Percentiles rank a stretch among this genome's conserved stretches.
These are phyloP conservation scores for Zoysia japonica DNA, from an alignment of 176 grass and related monocot species.

Conservation along the genomic window DNA sequence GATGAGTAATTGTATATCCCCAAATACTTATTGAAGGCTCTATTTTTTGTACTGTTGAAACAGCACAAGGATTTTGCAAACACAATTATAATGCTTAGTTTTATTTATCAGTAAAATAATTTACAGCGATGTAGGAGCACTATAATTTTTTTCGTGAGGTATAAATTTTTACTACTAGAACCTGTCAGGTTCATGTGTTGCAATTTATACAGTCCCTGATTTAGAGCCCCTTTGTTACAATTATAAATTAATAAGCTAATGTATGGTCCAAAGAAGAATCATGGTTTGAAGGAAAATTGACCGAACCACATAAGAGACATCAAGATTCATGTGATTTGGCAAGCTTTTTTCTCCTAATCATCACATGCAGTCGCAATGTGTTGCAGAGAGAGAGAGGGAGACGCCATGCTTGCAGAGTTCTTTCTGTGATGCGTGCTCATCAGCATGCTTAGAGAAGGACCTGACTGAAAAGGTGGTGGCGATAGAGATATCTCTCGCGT, in stretches of 20 bases:
- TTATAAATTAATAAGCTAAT: no score
- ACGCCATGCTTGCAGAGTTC: not conserved
- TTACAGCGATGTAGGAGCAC: not conserved
- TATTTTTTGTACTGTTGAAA: not conserved
- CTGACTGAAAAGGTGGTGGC: not conserved
- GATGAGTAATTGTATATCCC: slow-evolving; percentile 22
- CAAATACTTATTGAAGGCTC: not conserved
- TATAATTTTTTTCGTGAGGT: not conserved
- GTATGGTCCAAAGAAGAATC: not conserved
- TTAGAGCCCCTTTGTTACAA: no score
- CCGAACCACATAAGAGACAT: not conserved
- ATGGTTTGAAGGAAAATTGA: not conserved
- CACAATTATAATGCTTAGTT: no score
- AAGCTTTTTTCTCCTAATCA: slow-evolving; percentile 28
- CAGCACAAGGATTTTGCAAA: not conserved
- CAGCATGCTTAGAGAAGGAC: not conserved
- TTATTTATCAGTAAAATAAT: not conserved
- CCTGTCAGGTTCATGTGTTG: not conserved
- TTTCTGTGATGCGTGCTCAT: not conserved
- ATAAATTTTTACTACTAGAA: not conserved
- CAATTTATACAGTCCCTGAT: not conserved
- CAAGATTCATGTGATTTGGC: slow-evolving; percentile 21
- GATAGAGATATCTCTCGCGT: slow-evolving; percentile 24
- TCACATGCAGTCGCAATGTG: not conserved
- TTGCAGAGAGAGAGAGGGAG: not conserved